Percentiles rank a stretch among this genome's conserved stretches.
Evolutionary conservation across 257 asterid genomes (phyloP).

Genomic region (Salvia hispanica): DNA sequence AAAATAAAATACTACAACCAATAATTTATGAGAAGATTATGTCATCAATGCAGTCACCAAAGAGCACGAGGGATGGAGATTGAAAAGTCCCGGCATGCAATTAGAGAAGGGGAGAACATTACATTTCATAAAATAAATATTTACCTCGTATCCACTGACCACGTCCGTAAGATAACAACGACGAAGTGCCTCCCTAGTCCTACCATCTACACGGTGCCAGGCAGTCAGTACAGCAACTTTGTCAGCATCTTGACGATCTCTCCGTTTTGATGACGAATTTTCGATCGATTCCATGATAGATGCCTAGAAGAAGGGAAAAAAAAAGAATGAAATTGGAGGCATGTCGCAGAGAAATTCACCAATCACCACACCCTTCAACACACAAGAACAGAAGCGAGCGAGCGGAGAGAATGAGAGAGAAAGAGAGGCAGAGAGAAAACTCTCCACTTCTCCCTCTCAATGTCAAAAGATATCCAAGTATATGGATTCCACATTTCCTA

Average conservation of each 20-base stretch:
- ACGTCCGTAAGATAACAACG: slow-evolving; percentile 69
- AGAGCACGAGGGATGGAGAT: no score
- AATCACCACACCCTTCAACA: not conserved
- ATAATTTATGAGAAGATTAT: no score
- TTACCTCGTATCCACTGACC: slow-evolving; percentile 81
- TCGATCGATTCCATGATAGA: slow-evolving; percentile 62
- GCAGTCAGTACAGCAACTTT: slow-evolving; percentile 84
- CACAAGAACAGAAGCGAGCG: not conserved
- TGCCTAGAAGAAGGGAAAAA: slow-evolving; percentile 45
- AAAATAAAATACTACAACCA: not conserved
- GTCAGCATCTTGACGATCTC: slow-evolving; percentile 54
- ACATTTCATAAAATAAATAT: slow-evolving; percentile 17
- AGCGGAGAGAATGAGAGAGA: not conserved
- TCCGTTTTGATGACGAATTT: slow-evolving; percentile 46
- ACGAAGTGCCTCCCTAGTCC: slow-evolving; percentile 88
- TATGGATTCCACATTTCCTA: not conserved
- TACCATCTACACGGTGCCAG: slow-evolving; percentile 85
- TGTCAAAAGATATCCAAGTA: not conserved
- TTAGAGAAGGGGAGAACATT: not conserved
- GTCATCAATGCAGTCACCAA: no score
- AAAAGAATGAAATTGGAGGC: not conserved
- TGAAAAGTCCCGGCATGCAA: slow-evolving; percentile 12
- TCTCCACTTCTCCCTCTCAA: slow-evolving; percentile 6
- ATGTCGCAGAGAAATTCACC: not conserved
- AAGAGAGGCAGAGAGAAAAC: not conserved